A percentile compares a stretch with the other conserved stretches of the same genome.
Evolutionary conservation across 257 asterid genomes (phyloP).

Genomic region (Nicotiana undulata): DNA sequence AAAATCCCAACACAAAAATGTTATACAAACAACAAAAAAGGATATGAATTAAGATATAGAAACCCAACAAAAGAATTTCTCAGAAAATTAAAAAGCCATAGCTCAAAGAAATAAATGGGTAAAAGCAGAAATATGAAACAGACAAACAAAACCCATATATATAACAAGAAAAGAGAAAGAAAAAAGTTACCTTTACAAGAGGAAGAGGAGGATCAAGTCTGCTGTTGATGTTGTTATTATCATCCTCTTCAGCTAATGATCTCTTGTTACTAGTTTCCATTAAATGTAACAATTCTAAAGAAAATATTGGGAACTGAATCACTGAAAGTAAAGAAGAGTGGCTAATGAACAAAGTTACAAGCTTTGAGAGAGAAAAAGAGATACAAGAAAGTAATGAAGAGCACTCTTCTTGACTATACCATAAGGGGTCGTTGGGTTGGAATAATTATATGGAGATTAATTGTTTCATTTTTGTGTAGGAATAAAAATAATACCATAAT

Average conservation of each 20-base stretch:
- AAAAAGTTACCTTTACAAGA: neutral
- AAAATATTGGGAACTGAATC: no score
- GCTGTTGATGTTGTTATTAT: conserved; percentile 11
- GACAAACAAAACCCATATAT: neutral
- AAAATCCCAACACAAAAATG: neutral
- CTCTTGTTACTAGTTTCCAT: conserved; percentile 44
- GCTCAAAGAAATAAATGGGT: neutral
- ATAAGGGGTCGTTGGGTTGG: no score
- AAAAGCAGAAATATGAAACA: neutral
- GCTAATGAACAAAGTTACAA: no score
- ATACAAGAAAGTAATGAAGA: no score
- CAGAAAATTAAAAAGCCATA: neutral
- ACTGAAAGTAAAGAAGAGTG: no score
- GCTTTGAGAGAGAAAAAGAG: no score
- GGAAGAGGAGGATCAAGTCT: conserved; percentile 19
- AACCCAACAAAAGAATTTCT: neutral
- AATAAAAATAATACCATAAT: no score
- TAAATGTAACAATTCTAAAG: neutral
- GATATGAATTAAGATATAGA: neutral
- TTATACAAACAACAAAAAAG: neutral
- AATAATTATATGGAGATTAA: no score
- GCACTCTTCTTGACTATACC: no score
- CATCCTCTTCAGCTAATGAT: conserved; percentile 23
- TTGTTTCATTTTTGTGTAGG: no score
- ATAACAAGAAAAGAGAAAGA: no score